phyloP scores from a whole-genome alignment of 305 asterid species.

The Andrographis paniculata region DNA sequence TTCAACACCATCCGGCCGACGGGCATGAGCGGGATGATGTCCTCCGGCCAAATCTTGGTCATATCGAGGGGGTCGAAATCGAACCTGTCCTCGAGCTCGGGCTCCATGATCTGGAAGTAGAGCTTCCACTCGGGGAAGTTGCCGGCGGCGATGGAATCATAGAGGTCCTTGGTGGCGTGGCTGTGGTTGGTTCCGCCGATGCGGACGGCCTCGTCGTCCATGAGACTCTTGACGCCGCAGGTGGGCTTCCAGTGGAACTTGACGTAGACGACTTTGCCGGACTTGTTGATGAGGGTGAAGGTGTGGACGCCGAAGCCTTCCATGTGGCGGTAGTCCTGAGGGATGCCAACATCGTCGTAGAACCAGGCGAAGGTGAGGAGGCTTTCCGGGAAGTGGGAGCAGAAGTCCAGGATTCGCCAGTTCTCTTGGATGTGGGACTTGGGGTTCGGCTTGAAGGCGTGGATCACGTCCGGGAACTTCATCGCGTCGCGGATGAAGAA shows the following conservation, averaged over 20 bases:
- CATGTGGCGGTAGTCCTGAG: slow-evolving; percentile 93
- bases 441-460: slow-evolving; percentile 87
- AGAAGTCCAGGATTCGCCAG: slow-evolving; percentile 86
- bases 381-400: slow-evolving; percentile 91
- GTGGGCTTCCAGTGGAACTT: slow-evolving; percentile 98
- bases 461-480: slow-evolving; percentile 87
- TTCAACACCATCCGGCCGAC: slow-evolving; percentile 94
- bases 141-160: slow-evolving; percentile 80
- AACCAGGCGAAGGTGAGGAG: slow-evolving; percentile 70
- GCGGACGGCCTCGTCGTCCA: slow-evolving; percentile 65
- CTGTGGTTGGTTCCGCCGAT: slow-evolving; percentile 89
- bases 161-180: slow-evolving; percentile 92
- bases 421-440: slow-evolving; percentile 89
- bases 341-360: slow-evolving; percentile 82
- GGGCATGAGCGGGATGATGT: slow-evolving; percentile 80
- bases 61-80: slow-evolving; percentile 93
- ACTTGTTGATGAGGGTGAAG: slow-evolving; percentile 72
- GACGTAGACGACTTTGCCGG: slow-evolving; percentile 71
- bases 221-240: slow-evolving; percentile 74
- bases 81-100: slow-evolving; percentile 67
- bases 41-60: slow-evolving; percentile 94
- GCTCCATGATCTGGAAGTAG: slow-evolving; percentile 78
- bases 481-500: slow-evolving; percentile 85
- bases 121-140: slow-evolving; percentile 97
- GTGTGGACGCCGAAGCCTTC: slow-evolving; percentile 90